phyloP scores from a whole-genome alignment of 805 yeast genomes.

The Priceomyces melissophilus region DNA sequence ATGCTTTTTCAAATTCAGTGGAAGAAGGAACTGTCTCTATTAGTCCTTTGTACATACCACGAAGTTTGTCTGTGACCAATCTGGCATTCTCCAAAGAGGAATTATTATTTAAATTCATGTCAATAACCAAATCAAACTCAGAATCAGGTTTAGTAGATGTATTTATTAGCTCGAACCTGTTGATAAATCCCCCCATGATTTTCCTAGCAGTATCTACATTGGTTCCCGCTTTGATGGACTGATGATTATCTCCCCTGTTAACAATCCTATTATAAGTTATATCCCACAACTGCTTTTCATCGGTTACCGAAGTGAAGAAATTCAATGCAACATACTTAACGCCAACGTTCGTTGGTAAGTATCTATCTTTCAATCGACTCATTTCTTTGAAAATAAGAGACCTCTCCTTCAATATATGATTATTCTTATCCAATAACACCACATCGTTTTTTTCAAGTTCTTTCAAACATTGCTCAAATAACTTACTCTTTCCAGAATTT shows the following conservation, averaged over 20 bases:
- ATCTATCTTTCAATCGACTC: slow-evolving; percentile 37
- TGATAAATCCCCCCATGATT: slow-evolving; percentile 73
- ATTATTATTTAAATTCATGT: slow-evolving; percentile 42
- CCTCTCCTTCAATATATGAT: slow-evolving; percentile 71
- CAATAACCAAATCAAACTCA: slow-evolving; percentile 61
- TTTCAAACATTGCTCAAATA: slow-evolving; percentile 46
- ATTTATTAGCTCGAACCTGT: slow-evolving; percentile 62
- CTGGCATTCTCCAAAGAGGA: slow-evolving; percentile 49
- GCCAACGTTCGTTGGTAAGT: slow-evolving; percentile 33
- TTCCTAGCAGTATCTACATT: slow-evolving; percentile 49
- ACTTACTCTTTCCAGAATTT: slow-evolving; percentile 45
- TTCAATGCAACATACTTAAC: slow-evolving; percentile 66
- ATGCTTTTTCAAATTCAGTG: slow-evolving; percentile 43
- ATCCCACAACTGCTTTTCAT: slow-evolving; percentile 38
- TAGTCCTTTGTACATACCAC: slow-evolving; percentile 25
- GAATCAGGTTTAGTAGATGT: slow-evolving; percentile 53
- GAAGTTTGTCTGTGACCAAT: slow-evolving; percentile 36
- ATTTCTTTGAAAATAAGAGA: slow-evolving; percentile 57
- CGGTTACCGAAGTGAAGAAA: slow-evolving; percentile 43
- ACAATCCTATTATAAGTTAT: slow-evolving; percentile 59
- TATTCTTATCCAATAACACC: slow-evolving; percentile 80
- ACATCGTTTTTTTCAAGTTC: slow-evolving; percentile 33
- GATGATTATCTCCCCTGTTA: slow-evolving; percentile 83
- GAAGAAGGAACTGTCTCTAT: slow-evolving; percentile 39
- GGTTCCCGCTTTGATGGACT: slow-evolving; percentile 59